Evolutionary conservation across 768 basidiomycete species (phyloP).

Genomic region (Stropharia rugosoannulata): DNA sequence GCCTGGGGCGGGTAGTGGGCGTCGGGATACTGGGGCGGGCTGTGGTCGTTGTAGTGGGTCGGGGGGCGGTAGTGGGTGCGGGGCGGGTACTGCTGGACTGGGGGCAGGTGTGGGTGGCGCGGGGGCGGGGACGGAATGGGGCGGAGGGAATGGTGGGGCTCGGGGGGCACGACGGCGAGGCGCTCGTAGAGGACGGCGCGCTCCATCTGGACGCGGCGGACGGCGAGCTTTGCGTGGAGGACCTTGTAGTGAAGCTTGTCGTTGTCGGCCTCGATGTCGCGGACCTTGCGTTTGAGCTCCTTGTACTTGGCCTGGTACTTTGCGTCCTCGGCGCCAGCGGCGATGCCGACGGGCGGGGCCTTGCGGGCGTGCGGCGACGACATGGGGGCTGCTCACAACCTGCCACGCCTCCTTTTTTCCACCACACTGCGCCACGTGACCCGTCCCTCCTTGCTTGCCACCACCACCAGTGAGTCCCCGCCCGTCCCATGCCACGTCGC

Average conservation of each 20-base stretch:
- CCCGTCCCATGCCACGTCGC: slow-evolving; percentile 2
- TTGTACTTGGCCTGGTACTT: slow-evolving; percentile 89
- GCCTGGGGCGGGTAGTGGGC: neutral
- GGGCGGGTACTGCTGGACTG: no score
- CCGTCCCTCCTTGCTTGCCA: slow-evolving; percentile 5
- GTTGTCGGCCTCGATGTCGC: slow-evolving; percentile 85
- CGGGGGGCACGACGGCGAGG: slow-evolving; percentile 55
- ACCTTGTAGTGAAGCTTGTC: slow-evolving; percentile 85
- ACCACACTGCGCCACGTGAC: slow-evolving; percentile 8
- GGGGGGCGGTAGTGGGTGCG: no score
- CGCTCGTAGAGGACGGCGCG: slow-evolving; percentile 84
- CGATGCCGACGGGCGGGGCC: slow-evolving; percentile 56
- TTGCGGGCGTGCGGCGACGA: slow-evolving; percentile 40
- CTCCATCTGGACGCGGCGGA: slow-evolving; percentile 86
- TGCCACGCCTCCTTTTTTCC: slow-evolving; percentile 21
- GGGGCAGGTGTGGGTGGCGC: no score
- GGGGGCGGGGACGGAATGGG: slow-evolving; percentile 37
- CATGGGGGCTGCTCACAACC: slow-evolving; percentile 51
- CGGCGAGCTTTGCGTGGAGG: slow-evolving; percentile 74
- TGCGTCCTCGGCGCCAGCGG: slow-evolving; percentile 79
- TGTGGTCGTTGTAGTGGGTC: no score
- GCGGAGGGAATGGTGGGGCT: no score
- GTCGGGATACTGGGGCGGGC: no score
- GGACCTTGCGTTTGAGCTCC: slow-evolving; percentile 85
- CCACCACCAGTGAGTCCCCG: slow-evolving; percentile 9